Evolutionary conservation across 495 filamentous ascomycete genomes (phyloP).

Genomic region (Aspergillus egyptiacus): DNA sequence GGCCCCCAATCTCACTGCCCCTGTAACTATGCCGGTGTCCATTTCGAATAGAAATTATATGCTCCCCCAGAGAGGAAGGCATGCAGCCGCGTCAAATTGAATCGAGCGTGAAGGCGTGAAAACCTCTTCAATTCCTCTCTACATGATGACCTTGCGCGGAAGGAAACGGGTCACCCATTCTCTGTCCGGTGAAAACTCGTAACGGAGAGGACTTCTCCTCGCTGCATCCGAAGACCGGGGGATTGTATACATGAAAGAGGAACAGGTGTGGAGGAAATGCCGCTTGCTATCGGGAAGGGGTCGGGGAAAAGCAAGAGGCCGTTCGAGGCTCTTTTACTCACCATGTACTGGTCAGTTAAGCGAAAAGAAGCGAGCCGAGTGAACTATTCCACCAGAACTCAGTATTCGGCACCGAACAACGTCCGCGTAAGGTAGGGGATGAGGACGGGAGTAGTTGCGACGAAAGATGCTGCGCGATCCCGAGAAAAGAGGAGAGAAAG

Average conservation of each 20-base stretch:
- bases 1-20: too few relatives aligned
- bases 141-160: too few relatives aligned
- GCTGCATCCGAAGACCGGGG: neutral
- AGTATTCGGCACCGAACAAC: constrained; percentile 18
- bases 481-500: constrained; percentile 12
- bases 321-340: constrained; percentile 26
- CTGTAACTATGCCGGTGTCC: too few relatives aligned
- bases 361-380: constrained; percentile 26
- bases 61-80: too few relatives aligned
- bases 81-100: too few relatives aligned
- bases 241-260: neutral
- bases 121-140: too few relatives aligned
- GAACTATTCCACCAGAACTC: constrained; percentile 25
- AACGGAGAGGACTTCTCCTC: neutral
- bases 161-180: too few relatives aligned
- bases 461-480: constrained; percentile 20
- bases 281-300: constrained; percentile 10
- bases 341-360: constrained; percentile 28
- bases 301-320: constrained; percentile 18
- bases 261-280: constrained; percentile 1
- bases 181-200: too few relatives aligned
- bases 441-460: constrained; percentile 15
- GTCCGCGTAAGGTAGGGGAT: constrained; percentile 19
- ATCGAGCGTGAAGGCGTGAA: too few relatives aligned
- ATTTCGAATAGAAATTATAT: too few relatives aligned